Evolutionary conservation across 306 rosid genomes (phyloP).

Genomic region (Trichosanthes truncata): DNA sequence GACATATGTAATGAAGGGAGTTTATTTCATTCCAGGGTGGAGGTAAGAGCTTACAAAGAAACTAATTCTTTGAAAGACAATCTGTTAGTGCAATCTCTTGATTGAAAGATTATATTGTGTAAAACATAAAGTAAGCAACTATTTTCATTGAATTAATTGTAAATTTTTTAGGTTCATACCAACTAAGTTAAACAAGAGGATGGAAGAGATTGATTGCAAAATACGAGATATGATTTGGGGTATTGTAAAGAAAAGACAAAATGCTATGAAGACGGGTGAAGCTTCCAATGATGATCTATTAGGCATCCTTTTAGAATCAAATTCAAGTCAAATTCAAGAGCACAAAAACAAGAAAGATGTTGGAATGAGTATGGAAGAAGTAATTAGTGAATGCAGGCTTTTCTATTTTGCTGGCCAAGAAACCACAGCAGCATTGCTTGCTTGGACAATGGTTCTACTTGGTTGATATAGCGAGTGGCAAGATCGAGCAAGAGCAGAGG

Average conservation of each 20-base stretch:
- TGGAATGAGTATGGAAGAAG: neutral
- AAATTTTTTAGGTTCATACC: neutral
- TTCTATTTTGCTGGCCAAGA: constrained; percentile 2
- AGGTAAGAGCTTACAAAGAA: neutral
- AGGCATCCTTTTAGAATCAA: neutral
- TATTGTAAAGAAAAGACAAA: neutral
- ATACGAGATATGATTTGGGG: neutral
- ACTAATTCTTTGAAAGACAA: no score
- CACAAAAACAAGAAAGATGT: neutral
- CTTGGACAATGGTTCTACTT: neutral
- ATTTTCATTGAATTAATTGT: neutral
- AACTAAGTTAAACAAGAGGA: neutral
- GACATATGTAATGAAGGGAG: neutral
- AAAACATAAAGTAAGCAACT: neutral
- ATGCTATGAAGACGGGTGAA: neutral
- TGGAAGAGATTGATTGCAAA: neutral
- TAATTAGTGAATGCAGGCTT: neutral
- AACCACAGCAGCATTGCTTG: neutral
- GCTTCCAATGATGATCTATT: neutral
- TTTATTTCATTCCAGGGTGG: neutral
- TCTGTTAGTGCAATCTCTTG: no score
- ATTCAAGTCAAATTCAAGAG: neutral
- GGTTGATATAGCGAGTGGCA: neutral
- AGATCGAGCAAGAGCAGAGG: neutral
- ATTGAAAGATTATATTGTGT: no score